Percentiles rank a stretch among this genome's conserved stretches.
phyloP scores from a whole-genome alignment of 495 filamentous ascomycete genomes.

The Aspergillus conjunctus region DNA sequence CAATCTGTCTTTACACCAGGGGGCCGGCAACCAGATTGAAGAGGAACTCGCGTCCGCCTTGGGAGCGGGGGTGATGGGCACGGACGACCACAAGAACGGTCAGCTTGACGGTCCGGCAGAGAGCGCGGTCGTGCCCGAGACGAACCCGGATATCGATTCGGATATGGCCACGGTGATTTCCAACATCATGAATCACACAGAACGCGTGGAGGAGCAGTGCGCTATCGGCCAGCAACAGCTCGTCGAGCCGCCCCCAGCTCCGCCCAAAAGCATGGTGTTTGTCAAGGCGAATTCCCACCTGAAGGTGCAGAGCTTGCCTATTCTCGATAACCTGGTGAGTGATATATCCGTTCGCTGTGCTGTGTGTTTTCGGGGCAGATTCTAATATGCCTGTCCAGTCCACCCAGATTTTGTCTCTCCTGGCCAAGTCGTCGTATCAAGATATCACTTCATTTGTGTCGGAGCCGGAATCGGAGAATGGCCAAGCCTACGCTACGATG shows the following conservation, averaged over 20 bases:
- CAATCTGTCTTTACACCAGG: conserved; percentile 15
- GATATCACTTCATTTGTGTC: conserved; percentile 78
- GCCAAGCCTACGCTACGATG: conserved; percentile 78
- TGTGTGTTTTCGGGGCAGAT: background rate
- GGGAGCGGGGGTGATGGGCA: conserved; percentile 35
- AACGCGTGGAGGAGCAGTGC: conserved; percentile 49
- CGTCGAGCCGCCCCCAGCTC: conserved; percentile 31
- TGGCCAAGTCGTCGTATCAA: conserved; percentile 67
- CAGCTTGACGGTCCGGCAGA: conserved; percentile 27
- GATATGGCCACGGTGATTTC: conserved; percentile 45
- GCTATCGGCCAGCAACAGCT: conserved; percentile 43
- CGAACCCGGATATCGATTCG: conserved; percentile 30
- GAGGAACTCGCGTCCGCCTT: conserved; percentile 46
- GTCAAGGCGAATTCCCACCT: conserved; percentile 60
- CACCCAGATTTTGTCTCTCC: conserved; percentile 67
- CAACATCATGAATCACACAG: conserved; percentile 52
- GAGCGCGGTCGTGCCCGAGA: conserved; percentile 24
- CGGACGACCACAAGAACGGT: conserved; percentile 21
- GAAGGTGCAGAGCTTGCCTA: conserved; percentile 68
- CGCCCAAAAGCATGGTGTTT: conserved; percentile 44
- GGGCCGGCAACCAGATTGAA: conserved; percentile 44
- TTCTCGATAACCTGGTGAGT: conserved; percentile 71
- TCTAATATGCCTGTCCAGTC: conserved; percentile 49
- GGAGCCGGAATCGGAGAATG: conserved; percentile 70
- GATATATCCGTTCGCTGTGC: background rate